These are phyloP conservation scores for Tephrocybe sp. DNA, from an alignment of 768 basidiomycete genomes.

Conservation along the genomic window DNA sequence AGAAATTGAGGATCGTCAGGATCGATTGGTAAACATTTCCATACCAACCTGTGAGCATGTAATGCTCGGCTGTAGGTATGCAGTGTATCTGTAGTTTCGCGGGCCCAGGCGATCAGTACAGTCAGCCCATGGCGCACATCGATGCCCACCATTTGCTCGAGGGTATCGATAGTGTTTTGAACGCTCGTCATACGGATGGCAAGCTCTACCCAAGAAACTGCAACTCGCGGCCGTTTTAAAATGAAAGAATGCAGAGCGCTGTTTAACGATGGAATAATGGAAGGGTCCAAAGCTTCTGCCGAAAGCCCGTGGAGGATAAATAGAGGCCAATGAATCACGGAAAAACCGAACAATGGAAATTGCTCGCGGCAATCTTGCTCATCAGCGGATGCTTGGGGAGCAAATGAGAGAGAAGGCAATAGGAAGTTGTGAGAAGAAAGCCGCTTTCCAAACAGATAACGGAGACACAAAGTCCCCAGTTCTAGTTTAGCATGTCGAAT, in stretches of 20 bases:
- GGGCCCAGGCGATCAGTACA: background rate
- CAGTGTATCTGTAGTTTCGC: background rate
- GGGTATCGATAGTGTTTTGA: background rate
- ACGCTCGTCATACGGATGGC: background rate
- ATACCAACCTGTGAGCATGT: background rate
- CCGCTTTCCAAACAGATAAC: background rate
- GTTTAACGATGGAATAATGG: too few species aligned
- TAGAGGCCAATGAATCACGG: constrained; percentile 1
- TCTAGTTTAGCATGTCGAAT: background rate
- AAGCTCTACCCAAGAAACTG: constrained; percentile 1
- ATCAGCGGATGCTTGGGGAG: background rate
- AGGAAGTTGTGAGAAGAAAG: background rate
- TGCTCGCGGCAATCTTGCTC: background rate
- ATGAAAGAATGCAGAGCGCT: background rate
- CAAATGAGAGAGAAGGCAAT: background rate
- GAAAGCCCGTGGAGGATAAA: background rate
- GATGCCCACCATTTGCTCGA: background rate
- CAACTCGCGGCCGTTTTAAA: background rate
- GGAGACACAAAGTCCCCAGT: background rate
- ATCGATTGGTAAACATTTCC: background rate
- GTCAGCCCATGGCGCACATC: background rate
- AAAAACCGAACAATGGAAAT: background rate
- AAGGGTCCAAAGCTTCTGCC: background rate
- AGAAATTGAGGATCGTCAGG: background rate
- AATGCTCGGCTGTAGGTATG: background rate